Percentiles rank a stretch among this genome's conserved stretches.
Evolutionary conservation across 208 protist genomes (phyloP).

Genomic region (Acanthamoeba royreba): DNA sequence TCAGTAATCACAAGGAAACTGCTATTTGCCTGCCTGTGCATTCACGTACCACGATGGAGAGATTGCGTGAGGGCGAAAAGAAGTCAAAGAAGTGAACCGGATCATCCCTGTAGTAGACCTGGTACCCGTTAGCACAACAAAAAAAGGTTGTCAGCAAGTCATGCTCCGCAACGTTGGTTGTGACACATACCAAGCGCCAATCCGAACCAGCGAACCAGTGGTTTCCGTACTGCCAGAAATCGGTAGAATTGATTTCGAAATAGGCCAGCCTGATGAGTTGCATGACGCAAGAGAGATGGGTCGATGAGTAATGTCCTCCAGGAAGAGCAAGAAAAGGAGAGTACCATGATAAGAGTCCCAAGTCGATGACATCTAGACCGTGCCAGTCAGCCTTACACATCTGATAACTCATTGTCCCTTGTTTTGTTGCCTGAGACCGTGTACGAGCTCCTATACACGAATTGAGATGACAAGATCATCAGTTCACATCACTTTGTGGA

Average conservation of each 20-base stretch:
- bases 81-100: conserved; percentile 39
- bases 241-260: not conserved
- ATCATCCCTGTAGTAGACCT: not conserved
- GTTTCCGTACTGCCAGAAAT: not conserved
- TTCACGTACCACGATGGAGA: conserved; percentile 39
- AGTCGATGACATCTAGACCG: conserved; percentile 22
- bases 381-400: not conserved
- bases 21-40: too few relatives aligned
- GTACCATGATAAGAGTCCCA: conserved; percentile 32
- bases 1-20: too few relatives aligned
- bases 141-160: too few relatives aligned
- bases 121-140: too few relatives aligned
- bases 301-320: not conserved
- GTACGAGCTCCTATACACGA: not conserved
- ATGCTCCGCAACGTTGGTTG: too few relatives aligned
- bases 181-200: too few relatives aligned
- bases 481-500: too few relatives aligned
- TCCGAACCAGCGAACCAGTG: conserved; percentile 2
- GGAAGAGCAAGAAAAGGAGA: too few relatives aligned
- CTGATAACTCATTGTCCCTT: not conserved
- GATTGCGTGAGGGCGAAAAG: conserved; percentile 28
- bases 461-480: too few relatives aligned
- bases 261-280: conserved; percentile 17
- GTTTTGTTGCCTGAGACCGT: too few relatives aligned
- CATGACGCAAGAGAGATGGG: too few relatives aligned